Evolutionary conservation across 1,139 yeast genomes (phyloP), one percentile per base, ranked within the genome.

Genomic region (Hyphopichia khmerensis): DNA sequence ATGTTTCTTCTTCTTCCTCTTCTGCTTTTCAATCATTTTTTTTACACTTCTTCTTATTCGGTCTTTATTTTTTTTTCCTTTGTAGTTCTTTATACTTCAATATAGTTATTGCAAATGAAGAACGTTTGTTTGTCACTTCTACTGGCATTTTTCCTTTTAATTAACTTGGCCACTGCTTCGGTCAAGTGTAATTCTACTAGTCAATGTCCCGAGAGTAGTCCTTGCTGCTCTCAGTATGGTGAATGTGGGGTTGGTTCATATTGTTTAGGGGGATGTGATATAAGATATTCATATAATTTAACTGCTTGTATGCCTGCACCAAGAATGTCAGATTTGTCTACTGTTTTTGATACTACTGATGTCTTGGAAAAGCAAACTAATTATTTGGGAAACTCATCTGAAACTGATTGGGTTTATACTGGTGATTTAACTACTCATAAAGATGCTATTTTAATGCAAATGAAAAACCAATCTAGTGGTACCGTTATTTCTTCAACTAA

Each of bases 201-300:
- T n/a, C 57, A 64, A 11, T 89, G 96, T 65, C 96, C 96, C 0
- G 77, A 79, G 51, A 75, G 72, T 35, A 53, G 65, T 42, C 96
- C 96, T 37, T 89, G 96, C 60, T 89, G 96, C 60, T 82, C 90
- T 17, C 88, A 83, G 51, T 86, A 80, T 54, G 95, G 96, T 31
- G 71, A 67, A n/a, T 89, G 96, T 72, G 96, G 96, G 43, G 75
- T 84, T 14, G 96, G 96, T 1, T 69, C 82, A 3, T 71, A 76
- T 60, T 89, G 96, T 69, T 71, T 89, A 40, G 91, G 89, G 39
- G 93, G 95, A 14, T 87, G 96, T 64, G 88, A 87, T 61, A 80
- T 87, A 36, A 67, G 81, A 52, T 77, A 58, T 57, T 86, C 95
- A 1, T 84, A 60, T 64, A 78, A 77, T 56, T 60, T 77, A 44